Conservation (phyloP, 257 asterid genomes). For the Solanum paucissectum region DNA sequence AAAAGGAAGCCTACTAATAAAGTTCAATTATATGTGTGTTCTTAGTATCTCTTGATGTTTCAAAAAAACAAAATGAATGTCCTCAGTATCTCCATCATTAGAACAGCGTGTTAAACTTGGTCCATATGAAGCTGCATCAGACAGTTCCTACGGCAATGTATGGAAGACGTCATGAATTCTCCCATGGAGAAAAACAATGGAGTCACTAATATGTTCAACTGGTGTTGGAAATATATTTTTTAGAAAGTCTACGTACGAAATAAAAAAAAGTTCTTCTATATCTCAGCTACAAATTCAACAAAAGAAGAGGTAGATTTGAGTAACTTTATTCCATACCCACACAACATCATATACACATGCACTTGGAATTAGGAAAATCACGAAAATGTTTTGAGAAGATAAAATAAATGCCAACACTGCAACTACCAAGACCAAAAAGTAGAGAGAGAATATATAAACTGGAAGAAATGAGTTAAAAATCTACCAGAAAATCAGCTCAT, state of each 20-base stretch:
- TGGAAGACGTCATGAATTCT: not conserved
- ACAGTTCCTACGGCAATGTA: not conserved
- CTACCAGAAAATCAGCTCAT: conserved; percentile 63
- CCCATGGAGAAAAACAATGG: not conserved
- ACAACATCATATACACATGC: not conserved
- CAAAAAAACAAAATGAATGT: not conserved
- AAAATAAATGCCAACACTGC: not conserved
- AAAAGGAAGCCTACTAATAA: not conserved
- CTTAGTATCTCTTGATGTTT: not conserved
- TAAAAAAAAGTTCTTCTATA: not conserved
- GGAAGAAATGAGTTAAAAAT: conserved; percentile 2
- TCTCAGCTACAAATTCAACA: not conserved
- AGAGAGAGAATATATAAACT: not conserved
- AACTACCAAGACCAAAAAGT: not conserved
- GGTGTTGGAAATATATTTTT: not conserved
- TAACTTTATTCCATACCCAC: not conserved
- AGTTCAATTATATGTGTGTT: not conserved
- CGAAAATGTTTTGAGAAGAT: not conserved
- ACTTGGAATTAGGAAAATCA: not conserved
- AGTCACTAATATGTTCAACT: not conserved
- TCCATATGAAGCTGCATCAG: not conserved
- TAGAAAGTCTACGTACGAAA: not conserved
- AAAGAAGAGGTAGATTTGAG: not conserved
- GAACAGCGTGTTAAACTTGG: not conserved
- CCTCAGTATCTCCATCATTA: not conserved